Conservation (phyloP, 2,329 filamentous ascomycete genomes). For the Lachnellula willkommii region DNA sequence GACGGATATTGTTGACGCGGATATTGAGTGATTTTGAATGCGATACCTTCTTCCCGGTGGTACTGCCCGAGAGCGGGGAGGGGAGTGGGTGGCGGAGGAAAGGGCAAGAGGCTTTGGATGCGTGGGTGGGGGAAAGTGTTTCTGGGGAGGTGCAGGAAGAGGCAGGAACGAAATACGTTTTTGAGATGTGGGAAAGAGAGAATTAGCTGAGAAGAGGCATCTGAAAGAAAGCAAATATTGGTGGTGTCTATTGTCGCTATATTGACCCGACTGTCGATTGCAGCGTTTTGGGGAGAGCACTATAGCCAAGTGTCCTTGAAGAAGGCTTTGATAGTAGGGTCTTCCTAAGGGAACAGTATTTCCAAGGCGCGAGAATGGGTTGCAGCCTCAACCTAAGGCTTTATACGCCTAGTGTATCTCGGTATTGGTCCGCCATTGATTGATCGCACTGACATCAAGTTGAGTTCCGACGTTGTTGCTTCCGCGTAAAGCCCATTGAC, state of each 20-base stretch:
- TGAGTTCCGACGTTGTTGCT: no score
- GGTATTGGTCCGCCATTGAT: no score
- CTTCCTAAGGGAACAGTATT: no score
- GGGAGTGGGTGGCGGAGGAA: slow-evolving; percentile 48
- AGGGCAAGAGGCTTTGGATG: slow-evolving; percentile 48
- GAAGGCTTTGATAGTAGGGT: no score
- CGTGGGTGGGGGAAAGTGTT: slow-evolving; percentile 62
- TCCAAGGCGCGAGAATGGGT: no score
- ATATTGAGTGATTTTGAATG: slow-evolving; percentile 67
- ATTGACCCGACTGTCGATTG: background rate
- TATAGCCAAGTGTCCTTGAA: no score
- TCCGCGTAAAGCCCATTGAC: no score
- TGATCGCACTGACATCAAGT: no score
- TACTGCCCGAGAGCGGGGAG: slow-evolving; percentile 36
- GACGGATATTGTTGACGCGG: slow-evolving; percentile 63
- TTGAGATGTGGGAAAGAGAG: slow-evolving; percentile 65
- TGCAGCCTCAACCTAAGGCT: no score
- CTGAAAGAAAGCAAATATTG: background rate
- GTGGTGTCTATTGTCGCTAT: background rate
- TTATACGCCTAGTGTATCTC: no score
- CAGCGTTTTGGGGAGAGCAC: no score
- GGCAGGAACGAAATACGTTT: slow-evolving; percentile 60
- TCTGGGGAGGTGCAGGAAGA: slow-evolving; percentile 55
- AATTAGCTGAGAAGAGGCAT: background rate
- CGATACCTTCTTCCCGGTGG: slow-evolving; percentile 68